Conservation (phyloP, 345 rosid species). For the Lepidium aucheri region DNA sequence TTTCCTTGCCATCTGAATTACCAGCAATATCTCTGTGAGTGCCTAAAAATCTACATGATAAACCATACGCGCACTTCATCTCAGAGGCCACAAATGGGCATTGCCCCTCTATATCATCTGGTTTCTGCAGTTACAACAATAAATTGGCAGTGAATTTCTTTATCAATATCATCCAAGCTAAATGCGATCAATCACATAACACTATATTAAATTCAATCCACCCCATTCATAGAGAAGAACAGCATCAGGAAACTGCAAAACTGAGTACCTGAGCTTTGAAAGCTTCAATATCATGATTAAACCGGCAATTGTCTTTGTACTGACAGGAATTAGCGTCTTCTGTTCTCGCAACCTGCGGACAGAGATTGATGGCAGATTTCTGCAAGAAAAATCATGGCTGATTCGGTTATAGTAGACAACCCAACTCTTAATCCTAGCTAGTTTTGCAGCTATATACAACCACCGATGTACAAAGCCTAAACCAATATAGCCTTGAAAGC, state of each 20-base stretch:
- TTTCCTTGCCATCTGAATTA: slow-evolving; percentile 16
- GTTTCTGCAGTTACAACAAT: slow-evolving; percentile 50
- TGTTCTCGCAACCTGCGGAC: slow-evolving; percentile 64
- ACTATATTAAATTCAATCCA: neutral
- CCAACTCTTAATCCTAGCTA: neutral
- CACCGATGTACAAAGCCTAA: neutral
- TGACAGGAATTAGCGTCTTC: slow-evolving; percentile 57
- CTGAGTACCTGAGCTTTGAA: slow-evolving; percentile 61
- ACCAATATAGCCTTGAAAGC: too few species aligned
- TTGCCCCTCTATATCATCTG: slow-evolving; percentile 77
- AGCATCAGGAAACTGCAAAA: neutral
- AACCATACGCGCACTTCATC: slow-evolving; percentile 62
- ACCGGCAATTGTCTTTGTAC: slow-evolving; percentile 62
- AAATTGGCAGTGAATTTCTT: neutral
- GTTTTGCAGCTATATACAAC: neutral
- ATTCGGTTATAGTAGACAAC: neutral
- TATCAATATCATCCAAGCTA: neutral
- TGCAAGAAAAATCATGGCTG: slow-evolving; percentile 5
- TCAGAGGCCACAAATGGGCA: slow-evolving; percentile 61
- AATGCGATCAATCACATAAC: neutral
- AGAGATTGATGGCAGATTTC: slow-evolving; percentile 51
- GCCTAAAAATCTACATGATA: slow-evolving; percentile 73
- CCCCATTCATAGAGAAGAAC: neutral
- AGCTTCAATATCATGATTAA: slow-evolving; percentile 74
- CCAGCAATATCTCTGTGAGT: slow-evolving; percentile 40